Percentiles rank a stretch among this genome's conserved stretches.
phyloP scores from a whole-genome alignment of 176 grass and related monocot genomes.

The Carex pumila region DNA sequence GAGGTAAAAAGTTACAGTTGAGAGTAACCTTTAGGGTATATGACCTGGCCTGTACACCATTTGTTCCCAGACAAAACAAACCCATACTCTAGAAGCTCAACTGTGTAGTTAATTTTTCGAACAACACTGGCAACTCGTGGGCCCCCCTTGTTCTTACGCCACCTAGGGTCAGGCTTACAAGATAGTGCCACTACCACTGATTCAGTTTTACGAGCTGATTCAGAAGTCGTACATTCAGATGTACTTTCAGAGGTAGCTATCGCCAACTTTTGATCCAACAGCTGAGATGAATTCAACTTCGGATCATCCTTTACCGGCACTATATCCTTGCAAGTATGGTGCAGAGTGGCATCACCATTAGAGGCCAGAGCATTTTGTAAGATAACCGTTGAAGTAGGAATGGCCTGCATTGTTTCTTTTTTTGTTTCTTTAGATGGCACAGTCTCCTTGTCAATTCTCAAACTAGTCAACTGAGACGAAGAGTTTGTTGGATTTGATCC shows the following conservation, averaged over 20 bases:
- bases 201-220: conserved; percentile 11
- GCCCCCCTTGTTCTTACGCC: conserved; percentile 28
- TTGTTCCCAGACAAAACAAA: conserved; percentile 47
- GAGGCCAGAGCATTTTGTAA: conserved; percentile 15
- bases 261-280: conserved; percentile 28
- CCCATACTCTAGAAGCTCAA: conserved; percentile 85
- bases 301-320: conserved; percentile 22
- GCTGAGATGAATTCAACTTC: conserved; percentile 18
- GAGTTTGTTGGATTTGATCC: not conserved
- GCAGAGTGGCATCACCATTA: conserved; percentile 31
- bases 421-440: not conserved
- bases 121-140: conserved; percentile 88
- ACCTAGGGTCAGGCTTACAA: conserved; percentile 1
- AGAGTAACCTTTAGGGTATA: conserved; percentile 86
- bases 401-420: not conserved
- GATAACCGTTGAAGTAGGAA: not conserved
- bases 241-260: conserved; percentile 24
- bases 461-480: not conserved
- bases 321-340: conserved; percentile 46
- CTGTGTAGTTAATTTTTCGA: conserved; percentile 56
- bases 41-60: conserved; percentile 65
- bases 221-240: conserved; percentile 31
- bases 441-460: not conserved
- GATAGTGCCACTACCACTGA: not conserved
- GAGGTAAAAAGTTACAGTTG: not conserved